Evolutionary conservation across 2,329 filamentous ascomycete genomes (phyloP), one percentile per base, ranked within the genome.

Genomic region (Neophaeococcomyces aloes): DNA sequence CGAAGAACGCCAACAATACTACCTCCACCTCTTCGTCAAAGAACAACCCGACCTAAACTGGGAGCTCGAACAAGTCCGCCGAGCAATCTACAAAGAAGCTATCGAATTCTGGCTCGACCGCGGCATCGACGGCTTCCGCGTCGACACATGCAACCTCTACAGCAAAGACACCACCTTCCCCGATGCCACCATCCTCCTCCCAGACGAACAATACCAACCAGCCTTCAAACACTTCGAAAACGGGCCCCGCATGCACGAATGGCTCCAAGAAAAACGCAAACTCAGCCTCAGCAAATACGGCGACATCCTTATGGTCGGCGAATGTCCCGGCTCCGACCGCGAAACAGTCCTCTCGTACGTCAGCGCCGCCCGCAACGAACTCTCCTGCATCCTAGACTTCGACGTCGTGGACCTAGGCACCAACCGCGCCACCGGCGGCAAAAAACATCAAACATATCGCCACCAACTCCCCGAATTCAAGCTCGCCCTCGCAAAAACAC

Each of bases 1-100:
- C 18, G 33, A 33, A n/a, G 49, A 52, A 29, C 43, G 53, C 4
- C 52, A 55, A 34, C 52, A 86, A 58, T 86, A 84, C 58, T 86
- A 83, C 55, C 72, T 86, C 1, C 78, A 81, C 50, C 68, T 88
- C 11, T 88, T 86, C 59, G 75, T 77, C 7, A 71, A 72, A 7
- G 74, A 82, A 50, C 83, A 87, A 59, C 83, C 84, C 0, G 84
- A 88, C 54, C 66, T 88, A 11, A 88, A 88, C 60, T 88, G 82
- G 82, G 81, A 86, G 56, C 81, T 79, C 44, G 64, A 68, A 0
- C 73, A 72, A 18, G 73, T 77, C 0, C 72, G 83, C 3, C 62
- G 70, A 27, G 82, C 81, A 3, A 75, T 86, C 17, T 83, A 84
- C 59, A 70, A 80, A 27, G 71, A 69, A 5, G 68, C 78, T 1